These are phyloP conservation scores for Protomyces inouyei DNA, from an alignment of 1,139 yeast species.

Conservation along the genomic window DNA sequence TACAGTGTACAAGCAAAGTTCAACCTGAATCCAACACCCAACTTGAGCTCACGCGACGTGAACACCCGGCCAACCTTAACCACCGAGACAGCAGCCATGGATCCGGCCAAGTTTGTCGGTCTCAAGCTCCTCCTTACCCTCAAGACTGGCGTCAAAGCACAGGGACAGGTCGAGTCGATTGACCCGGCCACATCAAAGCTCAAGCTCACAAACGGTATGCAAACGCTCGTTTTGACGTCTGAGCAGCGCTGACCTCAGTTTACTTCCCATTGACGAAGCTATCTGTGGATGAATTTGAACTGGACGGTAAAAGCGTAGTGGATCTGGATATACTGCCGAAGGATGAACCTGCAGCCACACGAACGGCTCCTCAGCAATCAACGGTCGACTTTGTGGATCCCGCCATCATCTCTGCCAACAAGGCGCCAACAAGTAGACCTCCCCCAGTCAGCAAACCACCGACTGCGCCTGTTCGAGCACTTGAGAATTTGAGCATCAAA, in stretches of 20 bases:
- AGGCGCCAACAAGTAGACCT: background rate
- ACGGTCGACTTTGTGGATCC: background rate
- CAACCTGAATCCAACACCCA: too few species aligned
- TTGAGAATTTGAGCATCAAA: background rate
- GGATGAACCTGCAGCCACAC: background rate
- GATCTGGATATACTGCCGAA: background rate
- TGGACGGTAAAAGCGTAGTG: background rate
- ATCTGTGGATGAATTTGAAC: background rate
- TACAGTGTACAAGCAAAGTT: too few species aligned
- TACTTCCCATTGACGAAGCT: background rate
- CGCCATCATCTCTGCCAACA: background rate
- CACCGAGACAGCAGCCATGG: background rate
- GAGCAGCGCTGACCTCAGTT: background rate
- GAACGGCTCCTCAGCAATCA: background rate
- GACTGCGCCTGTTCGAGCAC: background rate
- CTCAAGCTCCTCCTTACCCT: background rate
- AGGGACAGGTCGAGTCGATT: background rate
- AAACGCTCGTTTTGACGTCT: background rate
- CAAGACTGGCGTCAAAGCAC: background rate
- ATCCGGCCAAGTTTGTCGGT: background rate
- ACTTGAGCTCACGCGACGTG: too few species aligned
- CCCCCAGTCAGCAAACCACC: background rate
- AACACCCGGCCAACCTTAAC: background rate
- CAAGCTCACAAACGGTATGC: background rate
- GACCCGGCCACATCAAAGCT: background rate